Base-by-base conservation (phyloP, 306 rosid genomes). In the Spatholobus suberectus region DNA sequence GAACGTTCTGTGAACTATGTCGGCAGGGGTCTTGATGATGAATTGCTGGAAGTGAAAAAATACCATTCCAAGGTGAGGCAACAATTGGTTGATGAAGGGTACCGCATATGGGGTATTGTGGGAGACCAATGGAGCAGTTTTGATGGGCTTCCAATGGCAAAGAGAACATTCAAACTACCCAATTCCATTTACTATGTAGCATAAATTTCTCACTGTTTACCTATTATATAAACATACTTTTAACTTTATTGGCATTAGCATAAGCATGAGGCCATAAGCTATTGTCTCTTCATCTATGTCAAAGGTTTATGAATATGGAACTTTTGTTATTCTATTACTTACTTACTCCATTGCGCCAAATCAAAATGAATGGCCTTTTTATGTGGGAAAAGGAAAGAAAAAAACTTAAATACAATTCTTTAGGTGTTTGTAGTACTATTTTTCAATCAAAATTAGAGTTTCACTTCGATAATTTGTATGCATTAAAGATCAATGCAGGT, bases 91-190 rank as follows among this genome's bases (percentile, higher is more conserved):
- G 79, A 85, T 46, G 89, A 88, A 70, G 92, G 97, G n/a, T 83
- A 90, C 35, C 90, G 84, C 67, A 86, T 89, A n/a, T 87, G 90
- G 92, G 93, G 94, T 35, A 89, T 90, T 20, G 51, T 86, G 3
- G 94, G 91, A 73, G 97, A 89, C 59, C 94, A 88, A 52, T 90
- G 93, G 91, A 92, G 93, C 86, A 90, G 90, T 18, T 86, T 92
- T 80, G 88, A 89, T 24, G 97, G 94, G 2, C 79, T 82, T 85
- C 92, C 97, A 38, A 15, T 44, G 32, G 84, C 88, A 1, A 80
- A 88, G 81, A 86, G 94, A 81, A 80, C 90, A 79, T 92, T 90
- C 85, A 89, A 92, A 80, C 83, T 92, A 38, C 92, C 95, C 3
- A 89, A 92, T 68, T 88, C 92, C 76, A 89, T 92, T 54, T 89